These are phyloP conservation scores for Neurospora discreta DNA, from an alignment of 495 filamentous ascomycete species.

Conservation along the genomic window DNA sequence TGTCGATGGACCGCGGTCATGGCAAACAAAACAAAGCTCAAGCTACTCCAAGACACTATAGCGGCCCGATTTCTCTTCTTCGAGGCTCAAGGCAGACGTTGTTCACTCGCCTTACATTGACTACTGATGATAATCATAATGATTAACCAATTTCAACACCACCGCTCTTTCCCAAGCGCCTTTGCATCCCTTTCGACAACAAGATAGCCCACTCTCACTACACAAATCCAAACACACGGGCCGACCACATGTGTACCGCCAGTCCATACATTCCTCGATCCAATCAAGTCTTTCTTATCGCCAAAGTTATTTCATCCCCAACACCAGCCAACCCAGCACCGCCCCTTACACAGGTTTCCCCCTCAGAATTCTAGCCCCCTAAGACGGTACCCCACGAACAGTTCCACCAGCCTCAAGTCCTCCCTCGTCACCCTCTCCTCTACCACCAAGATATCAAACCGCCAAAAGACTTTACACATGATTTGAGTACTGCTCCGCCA, in stretches of 20 bases:
- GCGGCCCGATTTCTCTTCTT: neutral
- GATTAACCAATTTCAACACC: neutral
- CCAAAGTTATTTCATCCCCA: neutral
- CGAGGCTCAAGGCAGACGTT: neutral
- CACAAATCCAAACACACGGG: neutral
- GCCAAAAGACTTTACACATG: constrained; percentile 32
- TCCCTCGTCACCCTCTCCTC: neutral
- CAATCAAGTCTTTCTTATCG: neutral
- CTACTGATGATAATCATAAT: no score
- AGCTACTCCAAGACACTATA: neutral
- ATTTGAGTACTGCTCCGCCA: constrained; percentile 34
- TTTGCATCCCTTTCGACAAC: neutral
- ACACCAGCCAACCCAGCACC: neutral
- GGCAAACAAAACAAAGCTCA: neutral
- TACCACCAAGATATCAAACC: constrained; percentile 3
- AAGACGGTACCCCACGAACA: constrained; percentile 11
- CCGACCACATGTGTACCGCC: neutral
- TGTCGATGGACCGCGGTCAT: neutral
- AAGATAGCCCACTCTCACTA: neutral
- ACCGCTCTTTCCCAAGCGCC: neutral
- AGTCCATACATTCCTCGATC: neutral
- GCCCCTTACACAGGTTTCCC: neutral
- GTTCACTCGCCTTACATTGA: neutral
- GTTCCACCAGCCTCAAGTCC: constrained; percentile 3
- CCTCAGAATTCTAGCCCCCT: neutral